Evolutionary conservation across 768 basidiomycete species (phyloP), one percentile per base, ranked within the genome.

Genomic region (Leccinum broughii): DNA sequence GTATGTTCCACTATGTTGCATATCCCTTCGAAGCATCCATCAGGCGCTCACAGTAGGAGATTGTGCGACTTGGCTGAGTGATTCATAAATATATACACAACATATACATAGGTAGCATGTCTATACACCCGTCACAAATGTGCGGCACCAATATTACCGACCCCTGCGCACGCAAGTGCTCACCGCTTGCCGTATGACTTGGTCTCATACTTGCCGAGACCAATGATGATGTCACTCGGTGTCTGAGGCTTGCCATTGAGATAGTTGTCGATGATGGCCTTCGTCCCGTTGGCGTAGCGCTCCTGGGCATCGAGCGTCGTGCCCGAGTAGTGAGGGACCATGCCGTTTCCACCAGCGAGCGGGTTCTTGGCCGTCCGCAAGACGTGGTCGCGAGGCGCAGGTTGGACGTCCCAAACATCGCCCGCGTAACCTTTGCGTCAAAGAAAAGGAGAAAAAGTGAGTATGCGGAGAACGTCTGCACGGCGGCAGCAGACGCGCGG

Each of bases 261-360:
- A 77, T 86, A 93, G 75, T 89, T 88, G 58, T 86, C 80, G 57
- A 93, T 78, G 71, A 93, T 93, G 64, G 76, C 79, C 77, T 77
- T 84, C 28, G 84, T 80, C 14, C 92, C 92, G 50, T 77, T 75
- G 15, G 93, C 93, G 71, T 97, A 96, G 52, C 93, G 89, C 30
- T 80, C 83, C 77, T 95, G 93, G 2, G 93, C 93, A 68, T 95
- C 93, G 62, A 94, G 83, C 24, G 92, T 93, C 8, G 92, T 93
- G 41, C 93, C 92, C 65, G 88, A 90, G 77, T 91, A 92, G 71
- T 92, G 90, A 13, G 90, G 87, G 6, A 91, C 89, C 85, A 95
- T 94, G 68, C 89, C 93, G 76, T 97, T 95, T 24, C 93, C 93
- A 62, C 85, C 91, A 17, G 86, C 88, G 7, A 90, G 82, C 24